Evolutionary conservation across 441 rosid species (phyloP).

Genomic region (Oxalis stricta): DNA sequence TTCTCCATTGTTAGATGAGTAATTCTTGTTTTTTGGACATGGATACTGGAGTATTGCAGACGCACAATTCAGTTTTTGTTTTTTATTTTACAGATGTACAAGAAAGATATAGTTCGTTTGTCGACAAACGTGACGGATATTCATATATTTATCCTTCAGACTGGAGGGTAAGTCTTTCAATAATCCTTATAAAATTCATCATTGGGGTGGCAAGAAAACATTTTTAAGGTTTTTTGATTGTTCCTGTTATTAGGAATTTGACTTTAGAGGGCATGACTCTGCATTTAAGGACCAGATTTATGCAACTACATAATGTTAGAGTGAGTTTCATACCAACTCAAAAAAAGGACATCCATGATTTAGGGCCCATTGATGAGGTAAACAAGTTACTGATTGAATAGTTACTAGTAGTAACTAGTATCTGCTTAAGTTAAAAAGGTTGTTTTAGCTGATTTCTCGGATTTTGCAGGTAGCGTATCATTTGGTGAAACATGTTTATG

Average conservation of each 20-base stretch:
- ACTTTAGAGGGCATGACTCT: constrained; percentile 81
- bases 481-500: constrained; percentile 46
- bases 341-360: constrained; percentile 49
- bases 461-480: constrained; percentile 38
- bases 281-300: constrained; percentile 71
- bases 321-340: constrained; percentile 81
- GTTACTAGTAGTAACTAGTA: no score
- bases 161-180: constrained; percentile 57
- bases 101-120: constrained; percentile 44
- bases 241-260: constrained; percentile 44
- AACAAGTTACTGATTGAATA: no score
- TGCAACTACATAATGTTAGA: constrained; percentile 66
- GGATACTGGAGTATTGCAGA: background rate
- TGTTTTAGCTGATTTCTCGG: constrained; percentile 2
- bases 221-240: background rate
- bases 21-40: background rate
- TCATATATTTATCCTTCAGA: constrained; percentile 79
- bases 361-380: constrained; percentile 76
- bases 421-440: background rate
- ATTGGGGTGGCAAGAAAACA: background rate
- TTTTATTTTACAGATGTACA: constrained; percentile 41
- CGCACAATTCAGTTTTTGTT: background rate
- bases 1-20: no score
- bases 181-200: background rate
- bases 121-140: constrained; percentile 64